A percentile compares a stretch with the other conserved stretches of the same genome.
Conservation (phyloP, 768 basidiomycete species). For the Tephrocybe sp. region DNA sequence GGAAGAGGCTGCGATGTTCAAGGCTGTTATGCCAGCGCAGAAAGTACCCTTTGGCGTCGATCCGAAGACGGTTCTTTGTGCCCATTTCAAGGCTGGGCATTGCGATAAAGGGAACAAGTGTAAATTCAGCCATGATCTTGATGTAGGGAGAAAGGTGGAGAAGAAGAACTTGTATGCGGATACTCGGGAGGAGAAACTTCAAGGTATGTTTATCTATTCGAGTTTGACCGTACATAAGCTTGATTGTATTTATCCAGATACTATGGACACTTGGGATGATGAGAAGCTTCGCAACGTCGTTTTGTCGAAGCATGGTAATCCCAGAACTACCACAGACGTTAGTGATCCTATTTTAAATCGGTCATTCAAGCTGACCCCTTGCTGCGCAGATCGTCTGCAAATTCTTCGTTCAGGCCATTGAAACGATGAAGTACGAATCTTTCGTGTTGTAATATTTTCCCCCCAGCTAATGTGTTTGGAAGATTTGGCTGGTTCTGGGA, state of each 20-base stretch:
- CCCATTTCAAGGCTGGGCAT: constrained; percentile 85
- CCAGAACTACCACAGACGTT: constrained; percentile 89
- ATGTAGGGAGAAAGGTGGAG: constrained; percentile 87
- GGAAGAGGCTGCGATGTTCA: constrained; percentile 82
- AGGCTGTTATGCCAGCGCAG: constrained; percentile 69
- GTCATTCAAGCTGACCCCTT: background rate
- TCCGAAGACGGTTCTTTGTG: constrained; percentile 92
- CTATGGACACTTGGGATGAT: constrained; percentile 98
- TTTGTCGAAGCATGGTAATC: constrained; percentile 83
- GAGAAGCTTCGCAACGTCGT: constrained; percentile 91
- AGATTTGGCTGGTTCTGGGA: constrained; percentile 97
- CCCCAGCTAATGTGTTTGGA: background rate
- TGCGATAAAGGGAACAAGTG: constrained; percentile 96
- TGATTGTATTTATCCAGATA: constrained; percentile 50
- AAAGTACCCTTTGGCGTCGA: constrained; percentile 95
- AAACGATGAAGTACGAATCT: constrained; percentile 66
- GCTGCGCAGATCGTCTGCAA: constrained; percentile 89
- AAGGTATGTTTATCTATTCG: constrained; percentile 42
- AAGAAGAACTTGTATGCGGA: constrained; percentile 97
- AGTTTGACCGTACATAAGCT: background rate
- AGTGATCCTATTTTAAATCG: constrained; percentile 15
- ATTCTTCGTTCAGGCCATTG: constrained; percentile 94
- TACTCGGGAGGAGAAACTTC: constrained; percentile 72
- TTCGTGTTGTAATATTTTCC: background rate
- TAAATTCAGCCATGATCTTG: constrained; percentile 93